A percentile compares a stretch with the other conserved stretches of the same genome.
Evolutionary conservation across 2,329 filamentous ascomycete species (phyloP).

Genomic region (Metarhizium humberi): DNA sequence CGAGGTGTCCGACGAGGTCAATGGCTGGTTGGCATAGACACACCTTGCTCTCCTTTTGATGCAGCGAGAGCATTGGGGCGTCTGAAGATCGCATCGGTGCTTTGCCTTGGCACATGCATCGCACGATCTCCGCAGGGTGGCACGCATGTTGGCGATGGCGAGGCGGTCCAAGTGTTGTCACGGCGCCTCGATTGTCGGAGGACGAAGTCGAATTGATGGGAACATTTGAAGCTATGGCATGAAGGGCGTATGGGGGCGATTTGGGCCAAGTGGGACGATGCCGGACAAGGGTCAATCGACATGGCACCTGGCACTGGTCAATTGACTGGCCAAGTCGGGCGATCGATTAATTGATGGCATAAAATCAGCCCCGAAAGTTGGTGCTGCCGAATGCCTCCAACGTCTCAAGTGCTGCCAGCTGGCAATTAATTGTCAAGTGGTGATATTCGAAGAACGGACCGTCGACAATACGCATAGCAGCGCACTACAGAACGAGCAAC

Average conservation of each 20-base stretch:
- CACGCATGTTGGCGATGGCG: constrained; percentile 31
- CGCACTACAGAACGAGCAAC: too few relatives aligned
- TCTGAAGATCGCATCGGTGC: constrained; percentile 44
- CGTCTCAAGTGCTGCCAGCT: too few relatives aligned
- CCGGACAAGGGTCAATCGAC: background rate
- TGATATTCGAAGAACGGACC: too few relatives aligned
- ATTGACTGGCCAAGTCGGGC: too few relatives aligned
- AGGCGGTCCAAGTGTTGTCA: background rate
- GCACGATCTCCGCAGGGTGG: constrained; percentile 48
- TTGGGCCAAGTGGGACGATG: too few relatives aligned
- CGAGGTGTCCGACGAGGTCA: constrained; percentile 17
- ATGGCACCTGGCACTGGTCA: too few relatives aligned
- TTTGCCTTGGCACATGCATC: constrained; percentile 46
- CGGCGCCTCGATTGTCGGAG: background rate
- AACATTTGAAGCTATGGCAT: background rate
- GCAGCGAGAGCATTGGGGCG: constrained; percentile 46
- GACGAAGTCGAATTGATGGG: background rate
- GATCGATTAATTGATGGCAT: too few relatives aligned
- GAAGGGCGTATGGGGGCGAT: background rate
- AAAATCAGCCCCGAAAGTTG: too few relatives aligned
- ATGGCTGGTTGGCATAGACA: constrained; percentile 44
- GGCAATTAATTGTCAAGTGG: too few relatives aligned
- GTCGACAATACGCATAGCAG: too few relatives aligned
- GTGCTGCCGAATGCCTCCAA: too few relatives aligned
- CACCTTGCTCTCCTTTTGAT: constrained; percentile 36